Evolutionary conservation across 768 basidiomycete genomes (phyloP).

Genomic region (Mycena rosella): DNA sequence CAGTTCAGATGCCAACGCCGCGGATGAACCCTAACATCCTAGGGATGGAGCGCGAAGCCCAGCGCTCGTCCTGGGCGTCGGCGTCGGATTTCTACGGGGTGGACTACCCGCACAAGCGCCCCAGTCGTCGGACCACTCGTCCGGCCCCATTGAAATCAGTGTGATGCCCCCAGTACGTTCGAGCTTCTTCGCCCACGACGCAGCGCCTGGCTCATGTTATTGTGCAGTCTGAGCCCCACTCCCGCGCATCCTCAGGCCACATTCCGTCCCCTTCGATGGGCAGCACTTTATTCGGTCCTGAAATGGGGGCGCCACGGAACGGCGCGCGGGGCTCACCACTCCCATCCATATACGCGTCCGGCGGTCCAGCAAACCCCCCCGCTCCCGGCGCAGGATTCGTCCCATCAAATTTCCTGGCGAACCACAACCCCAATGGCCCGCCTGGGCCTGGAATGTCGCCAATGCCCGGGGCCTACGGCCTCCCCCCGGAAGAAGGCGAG

Average conservation of each 20-base stretch:
- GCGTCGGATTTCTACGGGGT: conserved; percentile 27
- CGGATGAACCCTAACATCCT: conserved; percentile 22
- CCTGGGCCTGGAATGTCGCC: background rate
- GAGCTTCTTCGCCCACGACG: background rate
- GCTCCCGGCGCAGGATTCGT: background rate
- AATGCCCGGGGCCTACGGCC: conserved; percentile 27
- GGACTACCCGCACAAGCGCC: background rate
- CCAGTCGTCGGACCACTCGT: conserved; percentile 15
- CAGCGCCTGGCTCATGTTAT: background rate
- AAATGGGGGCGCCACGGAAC: background rate
- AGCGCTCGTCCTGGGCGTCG: conserved; percentile 19
- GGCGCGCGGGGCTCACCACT: background rate
- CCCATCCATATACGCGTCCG: background rate
- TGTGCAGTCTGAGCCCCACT: conserved; percentile 17
- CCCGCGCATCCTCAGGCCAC: conserved; percentile 10
- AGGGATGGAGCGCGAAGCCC: conserved; percentile 29
- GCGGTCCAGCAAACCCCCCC: background rate
- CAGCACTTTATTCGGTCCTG: conserved; percentile 21
- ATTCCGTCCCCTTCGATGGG: conserved; percentile 19
- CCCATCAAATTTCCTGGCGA: conserved; percentile 13
- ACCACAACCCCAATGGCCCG: background rate
- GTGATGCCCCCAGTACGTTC: conserved; percentile 24
- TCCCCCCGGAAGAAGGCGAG: conserved; percentile 6
- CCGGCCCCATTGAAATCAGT: conserved; percentile 20
- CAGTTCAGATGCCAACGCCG: conserved; percentile 33